A percentile compares a stretch with the other conserved stretches of the same genome.
Conservation (phyloP, 306 rosid species). For the Quercus engelmannii region DNA sequence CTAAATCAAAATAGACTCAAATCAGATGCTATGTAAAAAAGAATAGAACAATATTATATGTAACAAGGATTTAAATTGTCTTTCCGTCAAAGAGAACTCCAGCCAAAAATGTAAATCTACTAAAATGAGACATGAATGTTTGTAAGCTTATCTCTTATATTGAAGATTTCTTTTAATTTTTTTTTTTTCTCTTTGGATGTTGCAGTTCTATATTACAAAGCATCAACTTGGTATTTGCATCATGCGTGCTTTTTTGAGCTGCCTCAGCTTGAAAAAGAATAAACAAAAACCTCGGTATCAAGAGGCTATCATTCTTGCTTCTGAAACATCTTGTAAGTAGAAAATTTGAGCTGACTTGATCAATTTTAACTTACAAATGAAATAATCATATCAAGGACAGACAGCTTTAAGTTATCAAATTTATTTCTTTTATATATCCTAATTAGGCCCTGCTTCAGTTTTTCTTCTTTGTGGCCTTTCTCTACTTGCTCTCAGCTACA, state of each 20-base stretch:
- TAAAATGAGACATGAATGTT: background rate
- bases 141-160: background rate
- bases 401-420: background rate
- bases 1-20: background rate
- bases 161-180: background rate
- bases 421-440: background rate
- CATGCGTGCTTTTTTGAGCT: constrained; percentile 30
- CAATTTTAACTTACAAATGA: background rate
- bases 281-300: constrained; percentile 27
- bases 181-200: background rate
- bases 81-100: background rate
- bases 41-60: no score
- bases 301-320: constrained; percentile 43
- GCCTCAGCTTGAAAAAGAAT: constrained; percentile 36
- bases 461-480: no score
- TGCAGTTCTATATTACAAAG: constrained; percentile 23
- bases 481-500: no score
- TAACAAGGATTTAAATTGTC: no score
- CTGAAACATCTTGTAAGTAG: constrained; percentile 68
- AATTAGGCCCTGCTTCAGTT: no score
- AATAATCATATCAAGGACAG: background rate
- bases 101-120: background rate
- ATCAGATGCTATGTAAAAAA: no score
- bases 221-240: background rate
- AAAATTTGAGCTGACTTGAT: background rate